Conservation (phyloP, 345 rosid species). For the Linum trigynum region DNA sequence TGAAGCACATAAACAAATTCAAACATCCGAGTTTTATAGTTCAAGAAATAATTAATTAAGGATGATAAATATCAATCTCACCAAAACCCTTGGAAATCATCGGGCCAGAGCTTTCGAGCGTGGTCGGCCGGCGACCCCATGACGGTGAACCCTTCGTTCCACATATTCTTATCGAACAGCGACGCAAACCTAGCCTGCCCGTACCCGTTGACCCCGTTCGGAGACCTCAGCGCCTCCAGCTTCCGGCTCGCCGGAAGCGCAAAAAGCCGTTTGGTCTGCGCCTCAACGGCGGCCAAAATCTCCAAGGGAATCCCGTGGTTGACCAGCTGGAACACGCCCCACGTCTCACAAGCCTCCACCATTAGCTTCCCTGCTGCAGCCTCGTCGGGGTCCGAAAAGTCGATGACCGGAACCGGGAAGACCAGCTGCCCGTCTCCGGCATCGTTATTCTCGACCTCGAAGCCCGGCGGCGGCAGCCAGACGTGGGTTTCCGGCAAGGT, state of each 20-base stretch:
- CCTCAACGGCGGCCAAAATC: conserved; percentile 6
- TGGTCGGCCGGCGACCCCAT: conserved; percentile 16
- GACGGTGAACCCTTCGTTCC: conserved; percentile 24
- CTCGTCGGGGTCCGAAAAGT: neutral
- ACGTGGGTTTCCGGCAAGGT: conserved; percentile 1
- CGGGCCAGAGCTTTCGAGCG: conserved; percentile 3
- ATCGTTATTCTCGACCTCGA: too few species aligned
- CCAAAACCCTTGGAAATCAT: neutral
- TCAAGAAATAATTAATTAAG: neutral
- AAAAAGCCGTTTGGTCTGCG: conserved; percentile 8
- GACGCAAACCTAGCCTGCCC: conserved; percentile 11
- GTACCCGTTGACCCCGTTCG: conserved; percentile 13
- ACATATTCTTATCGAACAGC: conserved; percentile 17
- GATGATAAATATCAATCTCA: neutral
- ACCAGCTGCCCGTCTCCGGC: neutral
- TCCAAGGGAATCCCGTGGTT: conserved; percentile 17
- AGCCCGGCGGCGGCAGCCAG: neutral
- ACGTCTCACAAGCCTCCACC: conserved; percentile 12
- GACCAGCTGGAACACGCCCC: conserved; percentile 21
- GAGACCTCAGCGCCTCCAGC: conserved; percentile 12
- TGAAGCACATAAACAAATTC: too few species aligned
- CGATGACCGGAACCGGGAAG: neutral
- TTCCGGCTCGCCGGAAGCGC: conserved; percentile 13
- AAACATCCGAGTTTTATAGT: too few species aligned
- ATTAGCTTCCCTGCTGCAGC: neutral